Evolutionary conservation across 805 yeast species (phyloP).

Genomic region (Candida adriatica): DNA sequence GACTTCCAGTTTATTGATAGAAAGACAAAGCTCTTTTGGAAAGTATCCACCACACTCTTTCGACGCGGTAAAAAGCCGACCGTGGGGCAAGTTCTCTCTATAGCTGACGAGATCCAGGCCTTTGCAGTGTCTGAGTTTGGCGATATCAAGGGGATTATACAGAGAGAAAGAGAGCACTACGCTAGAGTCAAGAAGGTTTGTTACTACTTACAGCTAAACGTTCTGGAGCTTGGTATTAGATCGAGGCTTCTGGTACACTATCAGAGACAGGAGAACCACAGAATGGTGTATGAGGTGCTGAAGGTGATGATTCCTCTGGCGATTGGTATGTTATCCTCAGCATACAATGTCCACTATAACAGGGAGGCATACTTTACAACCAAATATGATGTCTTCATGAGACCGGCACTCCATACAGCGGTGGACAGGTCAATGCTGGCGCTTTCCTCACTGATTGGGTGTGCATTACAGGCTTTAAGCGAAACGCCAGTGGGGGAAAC

Average conservation of each 20-base stretch:
- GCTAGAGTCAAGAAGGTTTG: slow-evolving; percentile 19
- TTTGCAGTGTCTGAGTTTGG: slow-evolving; percentile 25
- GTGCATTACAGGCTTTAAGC: slow-evolving; percentile 16
- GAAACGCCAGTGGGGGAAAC: slow-evolving; percentile 4
- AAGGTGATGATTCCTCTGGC: slow-evolving; percentile 25
- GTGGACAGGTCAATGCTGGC: slow-evolving; percentile 11
- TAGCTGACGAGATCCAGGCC: slow-evolving; percentile 28
- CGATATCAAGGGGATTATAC: slow-evolving; percentile 12
- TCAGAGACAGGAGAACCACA: slow-evolving; percentile 25
- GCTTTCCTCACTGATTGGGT: slow-evolving; percentile 5
- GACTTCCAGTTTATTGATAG: slow-evolving; percentile 26
- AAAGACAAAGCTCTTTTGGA: slow-evolving; percentile 25
- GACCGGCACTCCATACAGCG: slow-evolving; percentile 26
- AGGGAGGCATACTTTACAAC: slow-evolving; percentile 28
- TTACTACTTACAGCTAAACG: slow-evolving; percentile 24
- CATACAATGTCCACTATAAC: slow-evolving; percentile 27
- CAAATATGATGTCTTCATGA: slow-evolving; percentile 34
- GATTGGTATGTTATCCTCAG: slow-evolving; percentile 29
- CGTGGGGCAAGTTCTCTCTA: slow-evolving; percentile 28
- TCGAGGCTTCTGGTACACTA: slow-evolving; percentile 33
- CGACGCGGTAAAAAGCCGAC: slow-evolving; percentile 30
- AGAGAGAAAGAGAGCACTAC: slow-evolving; percentile 7
- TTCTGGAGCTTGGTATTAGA: slow-evolving; percentile 28
- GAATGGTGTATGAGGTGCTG: slow-evolving; percentile 29
- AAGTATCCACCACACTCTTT: slow-evolving; percentile 26